Evolutionary conservation across 1,284 basidiomycete species (phyloP).

Genomic region (Anthracocystis walkeri): DNA sequence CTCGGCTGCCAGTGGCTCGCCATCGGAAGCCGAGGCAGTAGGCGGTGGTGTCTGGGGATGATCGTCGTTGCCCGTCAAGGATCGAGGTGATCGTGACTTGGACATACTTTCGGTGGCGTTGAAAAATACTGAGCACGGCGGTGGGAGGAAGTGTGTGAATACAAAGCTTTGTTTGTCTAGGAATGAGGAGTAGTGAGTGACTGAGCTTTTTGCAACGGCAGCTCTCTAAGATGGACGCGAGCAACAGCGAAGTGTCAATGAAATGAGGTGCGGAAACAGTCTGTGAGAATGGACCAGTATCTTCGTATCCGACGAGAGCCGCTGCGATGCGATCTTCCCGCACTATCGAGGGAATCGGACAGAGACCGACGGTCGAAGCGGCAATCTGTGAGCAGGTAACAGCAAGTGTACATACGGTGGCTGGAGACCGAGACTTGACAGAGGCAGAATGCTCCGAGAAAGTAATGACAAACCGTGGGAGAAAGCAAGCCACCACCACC

Average conservation of each 20-base stretch:
- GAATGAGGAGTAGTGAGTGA: not conserved
- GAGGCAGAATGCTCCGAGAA: not conserved
- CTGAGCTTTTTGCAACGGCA: too few species aligned
- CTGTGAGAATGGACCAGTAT: not conserved
- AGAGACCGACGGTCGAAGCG: not conserved
- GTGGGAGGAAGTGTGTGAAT: not conserved
- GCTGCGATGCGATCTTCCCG: not conserved
- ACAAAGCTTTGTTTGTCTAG: not conserved
- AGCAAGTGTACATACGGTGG: too few species aligned
- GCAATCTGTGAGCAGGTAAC: not conserved
- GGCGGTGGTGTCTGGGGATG: constrained; percentile 9
- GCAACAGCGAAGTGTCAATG: not conserved
- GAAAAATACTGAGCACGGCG: not conserved
- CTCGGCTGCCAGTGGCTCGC: not conserved
- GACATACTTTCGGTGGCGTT: not conserved
- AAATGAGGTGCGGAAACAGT: not conserved
- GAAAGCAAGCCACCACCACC: not conserved
- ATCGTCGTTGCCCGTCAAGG: not conserved
- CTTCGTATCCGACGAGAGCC: not conserved
- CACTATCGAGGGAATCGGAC: not conserved
- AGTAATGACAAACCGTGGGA: constrained; percentile 19
- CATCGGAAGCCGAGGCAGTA: not conserved
- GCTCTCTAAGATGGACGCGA: not conserved
- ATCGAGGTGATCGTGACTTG: constrained; percentile 1
- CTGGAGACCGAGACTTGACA: too few species aligned